Conservation (phyloP, 176 grass and related monocot species). For the Eleusine indica region DNA sequence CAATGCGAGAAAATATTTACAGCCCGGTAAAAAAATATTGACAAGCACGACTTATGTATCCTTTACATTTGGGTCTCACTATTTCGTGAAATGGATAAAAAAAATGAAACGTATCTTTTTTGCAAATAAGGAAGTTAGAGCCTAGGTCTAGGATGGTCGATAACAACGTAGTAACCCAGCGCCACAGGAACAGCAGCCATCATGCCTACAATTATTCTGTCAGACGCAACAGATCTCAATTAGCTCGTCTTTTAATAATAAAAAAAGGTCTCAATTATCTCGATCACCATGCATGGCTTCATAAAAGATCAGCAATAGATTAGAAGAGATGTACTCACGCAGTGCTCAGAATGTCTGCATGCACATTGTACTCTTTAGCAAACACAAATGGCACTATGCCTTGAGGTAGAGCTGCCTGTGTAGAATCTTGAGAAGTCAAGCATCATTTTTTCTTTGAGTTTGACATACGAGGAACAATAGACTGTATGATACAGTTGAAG, state of each 20-base stretch:
- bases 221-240: conserved; percentile 13
- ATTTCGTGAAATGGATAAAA: conserved; percentile 17
- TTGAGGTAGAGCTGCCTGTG: conserved; percentile 90
- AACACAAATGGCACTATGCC: conserved; percentile 93
- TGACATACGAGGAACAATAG: neutral
- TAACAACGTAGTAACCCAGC: conserved; percentile 71
- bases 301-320: conserved; percentile 1
- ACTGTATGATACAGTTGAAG: neutral
- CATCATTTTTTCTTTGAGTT: conserved; percentile 17
- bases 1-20: conserved; percentile 19
- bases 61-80: conserved; percentile 2
- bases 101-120: neutral
- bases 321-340: conserved; percentile 52
- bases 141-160: conserved; percentile 53
- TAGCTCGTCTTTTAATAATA: neutral
- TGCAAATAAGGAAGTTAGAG: conserved; percentile 20
- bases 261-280: no score
- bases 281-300: neutral
- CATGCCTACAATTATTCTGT: conserved; percentile 89
- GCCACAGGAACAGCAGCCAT: conserved; percentile 75
- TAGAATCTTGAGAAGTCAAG: conserved; percentile 27
- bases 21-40: conserved; percentile 35
- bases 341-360: conserved; percentile 81
- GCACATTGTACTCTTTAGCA: conserved; percentile 83
- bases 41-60: conserved; percentile 17